Conservation (phyloP, 169 alveolate species). For the Miamiensis avidus region DNA sequence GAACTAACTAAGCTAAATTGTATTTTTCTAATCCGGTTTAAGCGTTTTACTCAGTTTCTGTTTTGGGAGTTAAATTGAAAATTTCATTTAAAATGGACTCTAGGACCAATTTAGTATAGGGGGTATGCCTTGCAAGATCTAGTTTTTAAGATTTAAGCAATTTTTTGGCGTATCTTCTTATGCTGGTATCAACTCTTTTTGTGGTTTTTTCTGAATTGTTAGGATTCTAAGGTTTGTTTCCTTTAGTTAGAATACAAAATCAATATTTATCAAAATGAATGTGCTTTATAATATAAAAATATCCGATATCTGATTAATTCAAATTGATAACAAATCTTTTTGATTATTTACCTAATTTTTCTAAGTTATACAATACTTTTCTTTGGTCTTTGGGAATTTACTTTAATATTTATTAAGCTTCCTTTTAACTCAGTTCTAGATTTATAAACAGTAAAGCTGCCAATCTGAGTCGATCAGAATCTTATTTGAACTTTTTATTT, state of each 20-base stretch:
- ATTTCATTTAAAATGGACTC: background rate
- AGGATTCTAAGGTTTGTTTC: background rate
- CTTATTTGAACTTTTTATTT: background rate
- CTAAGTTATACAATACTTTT: too few relatives aligned
- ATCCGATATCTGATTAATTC: background rate
- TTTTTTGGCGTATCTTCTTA: background rate
- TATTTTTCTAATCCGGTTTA: too few relatives aligned
- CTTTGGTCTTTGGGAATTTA: background rate
- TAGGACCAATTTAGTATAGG: background rate
- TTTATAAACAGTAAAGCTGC: background rate
- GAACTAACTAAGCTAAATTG: too few relatives aligned
- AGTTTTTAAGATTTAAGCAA: background rate
- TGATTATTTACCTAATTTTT: background rate
- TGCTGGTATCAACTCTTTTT: background rate
- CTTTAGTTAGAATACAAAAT: background rate
- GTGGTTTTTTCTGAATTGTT: background rate
- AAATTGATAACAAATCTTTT: background rate
- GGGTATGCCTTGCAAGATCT: background rate
- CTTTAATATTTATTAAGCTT: background rate
- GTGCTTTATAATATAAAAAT: background rate
- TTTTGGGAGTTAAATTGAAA: too few relatives aligned
- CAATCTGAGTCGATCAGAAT: background rate
- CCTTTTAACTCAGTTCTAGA: background rate
- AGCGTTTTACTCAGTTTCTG: too few relatives aligned
- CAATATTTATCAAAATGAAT: background rate